Conservation (phyloP, 805 yeast species). For the Metschnikowia lunata region DNA sequence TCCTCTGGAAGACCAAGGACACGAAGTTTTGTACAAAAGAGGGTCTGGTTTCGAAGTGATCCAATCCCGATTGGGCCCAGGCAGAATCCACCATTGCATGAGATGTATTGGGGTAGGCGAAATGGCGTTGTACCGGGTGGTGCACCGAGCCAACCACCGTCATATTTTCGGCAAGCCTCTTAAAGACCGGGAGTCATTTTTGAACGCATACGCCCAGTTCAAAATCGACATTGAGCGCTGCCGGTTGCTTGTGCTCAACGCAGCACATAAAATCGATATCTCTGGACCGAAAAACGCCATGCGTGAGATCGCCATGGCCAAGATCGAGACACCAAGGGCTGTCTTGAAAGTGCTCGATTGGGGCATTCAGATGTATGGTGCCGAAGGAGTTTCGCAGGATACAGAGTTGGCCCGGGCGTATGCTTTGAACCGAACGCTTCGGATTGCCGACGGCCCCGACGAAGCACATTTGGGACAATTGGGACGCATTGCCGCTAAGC, state of each 20-base stretch:
- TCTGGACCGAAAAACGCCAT: slow-evolving; percentile 52
- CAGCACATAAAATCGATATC: slow-evolving; percentile 56
- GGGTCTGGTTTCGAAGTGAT: slow-evolving; percentile 62
- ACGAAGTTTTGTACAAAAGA: slow-evolving; percentile 36
- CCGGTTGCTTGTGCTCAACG: slow-evolving; percentile 50
- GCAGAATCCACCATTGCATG: slow-evolving; percentile 71
- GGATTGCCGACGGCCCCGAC: slow-evolving; percentile 70
- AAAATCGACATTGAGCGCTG: slow-evolving; percentile 53
- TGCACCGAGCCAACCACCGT: slow-evolving; percentile 50
- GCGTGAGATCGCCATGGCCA: slow-evolving; percentile 57
- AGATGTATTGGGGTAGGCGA: slow-evolving; percentile 59
- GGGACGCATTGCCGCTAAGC: slow-evolving; percentile 45
- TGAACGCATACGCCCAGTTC: slow-evolving; percentile 46
- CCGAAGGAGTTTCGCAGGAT: slow-evolving; percentile 61
- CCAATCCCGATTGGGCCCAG: slow-evolving; percentile 64
- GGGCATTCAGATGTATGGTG: slow-evolving; percentile 62
- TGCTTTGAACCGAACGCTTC: slow-evolving; percentile 48
- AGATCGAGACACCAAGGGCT: slow-evolving; percentile 58
- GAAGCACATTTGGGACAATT: slow-evolving; percentile 59
- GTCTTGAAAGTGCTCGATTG: slow-evolving; percentile 51
- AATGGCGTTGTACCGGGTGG: slow-evolving; percentile 45
- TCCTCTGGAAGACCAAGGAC: slow-evolving; percentile 40
- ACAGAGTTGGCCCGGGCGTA: slow-evolving; percentile 53
- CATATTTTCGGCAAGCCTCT: slow-evolving; percentile 49
- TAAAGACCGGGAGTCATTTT: slow-evolving; percentile 47